Percentiles rank a stretch among this genome's conserved stretches.
phyloP scores from a whole-genome alignment of 2,329 filamentous ascomycete genomes.

The Diaporthe citri region DNA sequence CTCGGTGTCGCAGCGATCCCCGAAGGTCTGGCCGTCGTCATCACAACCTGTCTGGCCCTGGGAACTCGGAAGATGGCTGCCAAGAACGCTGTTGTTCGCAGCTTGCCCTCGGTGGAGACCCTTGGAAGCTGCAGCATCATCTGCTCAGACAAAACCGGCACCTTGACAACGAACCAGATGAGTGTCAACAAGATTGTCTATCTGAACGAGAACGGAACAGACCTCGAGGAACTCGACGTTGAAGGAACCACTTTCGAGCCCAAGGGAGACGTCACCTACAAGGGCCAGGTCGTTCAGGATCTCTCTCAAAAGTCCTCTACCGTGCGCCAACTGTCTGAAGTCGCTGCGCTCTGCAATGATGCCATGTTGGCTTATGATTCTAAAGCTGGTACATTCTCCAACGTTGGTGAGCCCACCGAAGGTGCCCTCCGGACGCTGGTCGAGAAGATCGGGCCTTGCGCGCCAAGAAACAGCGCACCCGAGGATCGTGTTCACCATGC shows the following conservation, averaged over 20 bases:
- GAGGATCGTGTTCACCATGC: conserved; percentile 81
- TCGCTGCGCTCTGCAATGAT: conserved; percentile 88
- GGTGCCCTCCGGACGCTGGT: conserved; percentile 90
- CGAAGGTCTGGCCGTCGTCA: conserved; percentile 96
- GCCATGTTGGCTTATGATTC: conserved; percentile 85
- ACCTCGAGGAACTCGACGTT: conserved; percentile 87
- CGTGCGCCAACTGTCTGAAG: conserved; percentile 80
- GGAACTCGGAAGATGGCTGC: conserved; percentile 99
- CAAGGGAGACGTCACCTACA: conserved; percentile 77
- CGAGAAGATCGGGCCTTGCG: conserved; percentile 92
- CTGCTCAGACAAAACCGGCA: conserved; percentile 99
- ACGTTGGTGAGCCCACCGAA: conserved; percentile 94
- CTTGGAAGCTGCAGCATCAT: conserved; percentile 99
- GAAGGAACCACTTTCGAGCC: conserved; percentile 95
- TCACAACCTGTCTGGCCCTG: conserved; percentile 96
- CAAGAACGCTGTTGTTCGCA: conserved; percentile 97
- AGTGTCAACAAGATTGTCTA: conserved; percentile 95
- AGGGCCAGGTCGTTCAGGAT: conserved; percentile 77
- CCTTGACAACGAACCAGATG: conserved; percentile 99
- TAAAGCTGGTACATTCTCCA: conserved; percentile 80
- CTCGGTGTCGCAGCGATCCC: conserved; percentile 98
- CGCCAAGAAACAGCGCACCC: conserved; percentile 65
- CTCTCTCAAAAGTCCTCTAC: conserved; percentile 80
- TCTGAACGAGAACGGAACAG: conserved; percentile 78
- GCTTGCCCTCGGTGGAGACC: conserved; percentile 95